A percentile compares a stretch with the other conserved stretches of the same genome.
Conservation (phyloP, 305 asterid species). For the Rubia tinctorum region DNA sequence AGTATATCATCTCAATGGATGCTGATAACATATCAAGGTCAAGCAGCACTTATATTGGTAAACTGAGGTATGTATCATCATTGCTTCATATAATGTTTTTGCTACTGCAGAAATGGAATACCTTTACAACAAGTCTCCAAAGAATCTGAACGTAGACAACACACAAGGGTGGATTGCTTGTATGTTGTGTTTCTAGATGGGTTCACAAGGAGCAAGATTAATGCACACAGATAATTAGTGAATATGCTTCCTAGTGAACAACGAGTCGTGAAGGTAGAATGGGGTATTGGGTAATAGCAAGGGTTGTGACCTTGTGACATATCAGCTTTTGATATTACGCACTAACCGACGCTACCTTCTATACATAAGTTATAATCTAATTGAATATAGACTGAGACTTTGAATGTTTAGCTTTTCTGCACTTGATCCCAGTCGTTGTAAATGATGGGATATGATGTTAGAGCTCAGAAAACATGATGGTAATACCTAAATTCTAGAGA, state of each 20-base stretch:
- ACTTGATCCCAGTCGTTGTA: background rate
- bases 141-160: background rate
- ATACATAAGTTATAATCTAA: background rate
- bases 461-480: background rate
- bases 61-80: constrained; percentile 52
- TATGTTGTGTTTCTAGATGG: background rate
- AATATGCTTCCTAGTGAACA: background rate
- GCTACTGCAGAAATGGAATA: background rate
- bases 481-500: background rate
- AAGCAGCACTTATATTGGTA: constrained; percentile 66
- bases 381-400: background rate
- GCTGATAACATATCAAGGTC: constrained; percentile 80
- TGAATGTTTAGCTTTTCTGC: background rate
- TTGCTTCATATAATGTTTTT: constrained; percentile 4
- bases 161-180: background rate
- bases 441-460: background rate
- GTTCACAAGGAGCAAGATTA: background rate
- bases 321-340: background rate
- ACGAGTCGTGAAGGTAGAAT: background rate
- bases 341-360: background rate
- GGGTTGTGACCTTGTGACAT: background rate
- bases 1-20: constrained; percentile 78
- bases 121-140: too few species aligned
- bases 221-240: background rate
- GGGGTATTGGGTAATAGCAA: background rate